Base-by-base conservation (phyloP, 2,329 filamentous ascomycete species). In the Bisporella sp. region DNA sequence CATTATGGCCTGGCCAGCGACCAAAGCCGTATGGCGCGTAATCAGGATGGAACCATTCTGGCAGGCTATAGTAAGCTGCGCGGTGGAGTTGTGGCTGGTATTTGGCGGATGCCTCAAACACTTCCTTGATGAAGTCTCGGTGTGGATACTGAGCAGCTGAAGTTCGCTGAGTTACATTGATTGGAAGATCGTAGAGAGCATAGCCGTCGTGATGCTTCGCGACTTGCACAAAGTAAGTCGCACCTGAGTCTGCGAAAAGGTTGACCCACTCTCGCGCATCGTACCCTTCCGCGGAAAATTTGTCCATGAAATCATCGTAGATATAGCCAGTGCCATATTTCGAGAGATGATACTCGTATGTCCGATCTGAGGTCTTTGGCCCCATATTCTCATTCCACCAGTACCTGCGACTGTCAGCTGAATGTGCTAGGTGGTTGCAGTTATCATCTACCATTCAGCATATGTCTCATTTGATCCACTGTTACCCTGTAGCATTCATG, bases 271-370 rank as follows among this genome's bases (percentile, higher is more conserved):
- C 73, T 47, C 73, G 77, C 0, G 77, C 70, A 53, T 77, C 67
- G 52, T 68, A 81, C 1, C 59, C 59, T 0, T 66, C 64, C 0
- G 73, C 74, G 0, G 74, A 79, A 62, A 79, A 80, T 51, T 75
- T 66, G 2, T 66, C 61, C 56, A 80, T 73, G 45, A 74, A 74
- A 57, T 81, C 76, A 53, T 81, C 77, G 57, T 81, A 81, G 8
- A 68, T 69, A 58, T 73, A 67, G 32, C 77, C 59, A 0, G 68
- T 68, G 0, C 77, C 76, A 54, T 76, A 79, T 0, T 69, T 76
- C 28, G 68, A 62, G 0, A 77, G 66, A 12, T 75, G 69, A 55
- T 80, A 76, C 40, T 73, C 7, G 13, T 49, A 52, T 8, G 49
- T 46, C 12, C 39, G 32, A 21, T 48, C 49, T 8, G 41, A 11